Evolutionary conservation across 2,329 filamentous ascomycete genomes (phyloP).

Genomic region (Fusarium anguioides): DNA sequence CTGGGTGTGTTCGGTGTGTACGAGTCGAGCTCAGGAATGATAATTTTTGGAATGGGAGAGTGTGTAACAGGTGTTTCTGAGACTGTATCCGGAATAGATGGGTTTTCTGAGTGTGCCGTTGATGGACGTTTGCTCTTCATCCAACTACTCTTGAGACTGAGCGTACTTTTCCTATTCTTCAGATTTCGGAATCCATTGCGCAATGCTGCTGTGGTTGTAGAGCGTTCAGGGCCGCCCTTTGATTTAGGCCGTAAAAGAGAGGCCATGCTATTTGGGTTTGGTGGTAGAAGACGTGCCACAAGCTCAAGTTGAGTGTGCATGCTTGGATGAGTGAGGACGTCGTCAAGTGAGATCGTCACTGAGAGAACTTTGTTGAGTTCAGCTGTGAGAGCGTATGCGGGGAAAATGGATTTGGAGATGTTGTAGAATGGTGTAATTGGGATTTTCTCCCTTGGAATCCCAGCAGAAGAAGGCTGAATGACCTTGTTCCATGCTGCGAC

Average conservation of each 20-base stretch:
- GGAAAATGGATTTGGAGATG: slow-evolving; percentile 61
- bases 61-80: neutral
- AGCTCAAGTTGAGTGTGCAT: slow-evolving; percentile 62
- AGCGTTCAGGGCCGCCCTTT: slow-evolving; percentile 3
- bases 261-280: slow-evolving; percentile 26
- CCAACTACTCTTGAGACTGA: slow-evolving; percentile 45
- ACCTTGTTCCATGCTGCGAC: slow-evolving; percentile 58
- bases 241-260: slow-evolving; percentile 20
- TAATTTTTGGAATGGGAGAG: slow-evolving; percentile 1
- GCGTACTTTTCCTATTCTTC: slow-evolving; percentile 39
- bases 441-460: slow-evolving; percentile 55
- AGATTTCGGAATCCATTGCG: slow-evolving; percentile 39
- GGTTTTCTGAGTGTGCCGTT: neutral
- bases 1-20: slow-evolving; percentile 15
- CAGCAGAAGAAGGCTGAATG: slow-evolving; percentile 54
- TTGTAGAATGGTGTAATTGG: slow-evolving; percentile 62
- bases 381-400: slow-evolving; percentile 59
- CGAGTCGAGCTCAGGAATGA: slow-evolving; percentile 1
- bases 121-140: slow-evolving; percentile 35
- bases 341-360: slow-evolving; percentile 57
- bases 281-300: slow-evolving; percentile 45
- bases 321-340: slow-evolving; percentile 62
- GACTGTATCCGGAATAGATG: neutral
- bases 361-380: slow-evolving; percentile 57
- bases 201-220: slow-evolving; percentile 15